Base-by-base conservation (phyloP, 768 basidiomycete genomes). In the Leccinum disarticulatum region DNA sequence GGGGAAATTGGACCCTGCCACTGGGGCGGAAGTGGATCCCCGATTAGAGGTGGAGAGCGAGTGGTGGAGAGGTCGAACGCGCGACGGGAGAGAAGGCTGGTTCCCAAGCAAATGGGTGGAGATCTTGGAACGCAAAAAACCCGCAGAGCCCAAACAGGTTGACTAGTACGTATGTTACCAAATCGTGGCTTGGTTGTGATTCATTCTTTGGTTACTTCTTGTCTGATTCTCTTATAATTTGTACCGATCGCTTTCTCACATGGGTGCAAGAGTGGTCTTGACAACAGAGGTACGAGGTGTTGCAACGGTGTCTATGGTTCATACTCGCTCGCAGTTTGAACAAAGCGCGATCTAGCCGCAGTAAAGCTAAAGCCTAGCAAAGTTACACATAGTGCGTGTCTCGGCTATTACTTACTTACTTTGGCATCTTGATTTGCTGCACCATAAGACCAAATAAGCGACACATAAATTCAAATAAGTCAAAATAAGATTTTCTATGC, bases 21-120 rank as follows among this genome's bases (percentile, higher is more conserved):
- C 85, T 0, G 90, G 90, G 0, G 74, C 72, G 58, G 87, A 87
- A 59, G 86, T 88, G 5, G 86, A 90, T 63, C 85, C 87, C 3
- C 76, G 88, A 25, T 76, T 87, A 19, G 80, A 86, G 56, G 71
- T 77, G 27, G 76, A 79, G 57, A 84, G 80, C 5, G 95, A 94
- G 58, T 98, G 95, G 95, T 98, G 94, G 95, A 88, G 86, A 72
- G 95, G 95, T 1, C 81, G 95, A 50, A 95, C 91, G 61, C 80
- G 95, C 58, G 95, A 97, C 64, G 95, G 95, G 0, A 80, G 88
- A 64, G 87, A 91, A 65, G 95, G 95, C 0, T 98, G 94, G 93
- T 97, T 98, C 81, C 95, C 95, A 2, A 83, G 79, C 59, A 93
- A 90, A 64, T 95, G 90, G 83, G 93, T 95, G 4, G 84, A 93